Evolutionary conservation across 805 yeast species (phyloP), one percentile per base, ranked within the genome.

Genomic region (Yarrowia alimentaria): DNA sequence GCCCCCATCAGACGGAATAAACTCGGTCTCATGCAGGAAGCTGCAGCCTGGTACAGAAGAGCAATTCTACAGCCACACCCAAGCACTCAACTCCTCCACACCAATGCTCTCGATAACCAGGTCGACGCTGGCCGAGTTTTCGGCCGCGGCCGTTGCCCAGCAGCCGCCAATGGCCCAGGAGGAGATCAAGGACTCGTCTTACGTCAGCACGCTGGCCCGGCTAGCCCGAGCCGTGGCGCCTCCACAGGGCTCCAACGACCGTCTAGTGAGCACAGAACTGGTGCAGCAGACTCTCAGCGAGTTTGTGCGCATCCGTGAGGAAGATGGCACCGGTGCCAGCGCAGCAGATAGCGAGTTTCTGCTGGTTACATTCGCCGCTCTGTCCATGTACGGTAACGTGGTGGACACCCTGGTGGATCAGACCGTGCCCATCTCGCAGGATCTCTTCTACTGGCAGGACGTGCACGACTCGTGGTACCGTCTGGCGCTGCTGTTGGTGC

Each of bases 381-480:
- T 69, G 4, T 58, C 62, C 0, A 42, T 69, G 5, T 70, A 71
- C 53, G 72, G 71, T 14, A 59, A 62, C 14, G 50, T 66, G 6
- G 56, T 69, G 14, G 61, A 69, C 21, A 55, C 61, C 1, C 57
- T 77, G 20, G 58, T 78, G 29, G 58, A 59, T 6, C 62, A 65
- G 12, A 75, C 81, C 1, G 55, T 75, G 4, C 73, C 76, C 7
- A 56, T 76, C 11, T 54, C 64, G 17, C 71, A 70, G 31, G 76
- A 74, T 55, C 56, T 76, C n/a, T 63, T 63, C 24, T 79, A 77
- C 58, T 78, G 74, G 69, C 76, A 76, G 20, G 45, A 62, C 1
- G 60, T 71, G 0, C 57, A 67, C 3, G 57, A 66, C 10, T 68
- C 73, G 4, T 60, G 54, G 32, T 45, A 60, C 2, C 65, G 68